These are phyloP conservation scores for Acacia concinna DNA, from an alignment of 331 rosid species.

Conservation along the genomic window DNA sequence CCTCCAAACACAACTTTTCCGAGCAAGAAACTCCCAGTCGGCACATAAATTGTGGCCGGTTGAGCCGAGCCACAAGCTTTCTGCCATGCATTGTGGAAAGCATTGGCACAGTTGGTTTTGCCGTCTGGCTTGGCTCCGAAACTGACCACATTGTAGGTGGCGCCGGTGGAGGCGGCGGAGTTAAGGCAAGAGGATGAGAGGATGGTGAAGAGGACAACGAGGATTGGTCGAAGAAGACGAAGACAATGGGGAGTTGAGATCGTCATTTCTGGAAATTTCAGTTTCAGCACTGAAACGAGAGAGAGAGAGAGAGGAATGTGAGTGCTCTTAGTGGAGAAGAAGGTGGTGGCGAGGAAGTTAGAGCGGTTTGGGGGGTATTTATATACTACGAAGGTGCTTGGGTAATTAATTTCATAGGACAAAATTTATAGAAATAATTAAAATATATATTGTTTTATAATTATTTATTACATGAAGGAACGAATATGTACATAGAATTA, in stretches of 20 bases:
- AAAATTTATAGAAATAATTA: too few relatives aligned
- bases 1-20: constrained; percentile 28
- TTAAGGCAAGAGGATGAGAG: background rate
- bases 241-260: background rate
- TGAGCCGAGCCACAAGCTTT: constrained; percentile 41
- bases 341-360: constrained; percentile 29
- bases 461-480: too few relatives aligned
- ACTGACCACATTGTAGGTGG: constrained; percentile 35
- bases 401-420: background rate
- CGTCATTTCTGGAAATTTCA: constrained; percentile 15
- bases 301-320: background rate
- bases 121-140: constrained; percentile 60
- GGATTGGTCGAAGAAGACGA: background rate
- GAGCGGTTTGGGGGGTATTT: constrained; percentile 37
- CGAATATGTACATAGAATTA: too few relatives aligned
- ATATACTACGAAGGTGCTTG: constrained; percentile 6
- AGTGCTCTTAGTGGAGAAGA: background rate
- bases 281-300: background rate
- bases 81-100: constrained; percentile 48
- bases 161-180: background rate
- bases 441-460: too few relatives aligned
- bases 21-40: constrained; percentile 47
- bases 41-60: constrained; percentile 38
- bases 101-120: constrained; percentile 45
- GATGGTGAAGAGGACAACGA: background rate